Percentiles rank a stretch among this genome's conserved stretches.
Conservation (phyloP, 2,329 filamentous ascomycete genomes). For the Aureobasidium sp. region DNA sequence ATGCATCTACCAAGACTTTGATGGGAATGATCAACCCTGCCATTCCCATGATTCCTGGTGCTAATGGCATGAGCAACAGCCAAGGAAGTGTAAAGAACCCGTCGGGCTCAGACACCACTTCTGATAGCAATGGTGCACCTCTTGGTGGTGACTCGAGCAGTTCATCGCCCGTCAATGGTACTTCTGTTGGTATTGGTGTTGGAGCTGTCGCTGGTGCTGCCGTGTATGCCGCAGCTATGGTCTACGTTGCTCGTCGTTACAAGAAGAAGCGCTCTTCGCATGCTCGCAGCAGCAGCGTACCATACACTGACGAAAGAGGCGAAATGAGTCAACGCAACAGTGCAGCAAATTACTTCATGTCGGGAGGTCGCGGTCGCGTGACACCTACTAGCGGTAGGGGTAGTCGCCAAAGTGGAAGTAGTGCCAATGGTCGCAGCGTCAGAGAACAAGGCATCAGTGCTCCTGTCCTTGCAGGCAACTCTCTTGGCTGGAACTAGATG, state of each 20-base stretch:
- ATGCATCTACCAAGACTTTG: constrained; percentile 59
- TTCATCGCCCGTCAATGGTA: constrained; percentile 52
- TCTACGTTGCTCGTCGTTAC: constrained; percentile 83
- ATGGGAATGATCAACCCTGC: constrained; percentile 76
- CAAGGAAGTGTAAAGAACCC: constrained; percentile 31
- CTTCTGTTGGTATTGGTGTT: constrained; percentile 58
- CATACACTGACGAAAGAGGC: constrained; percentile 54
- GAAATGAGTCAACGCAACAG: constrained; percentile 33
- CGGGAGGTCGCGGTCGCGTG: constrained; percentile 48
- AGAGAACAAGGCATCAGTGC: constrained; percentile 72
- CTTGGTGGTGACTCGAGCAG: constrained; percentile 42
- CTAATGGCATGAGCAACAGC: constrained; percentile 33
- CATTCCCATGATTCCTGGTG: constrained; percentile 57
- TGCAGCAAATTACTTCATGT: constrained; percentile 50
- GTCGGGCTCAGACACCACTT: constrained; percentile 23
- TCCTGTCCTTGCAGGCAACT: constrained; percentile 88
- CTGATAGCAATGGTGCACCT: constrained; percentile 39
- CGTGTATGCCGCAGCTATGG: constrained; percentile 91
- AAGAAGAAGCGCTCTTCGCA: constrained; percentile 60
- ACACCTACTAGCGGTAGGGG: constrained; percentile 30
- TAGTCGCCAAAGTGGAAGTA: constrained; percentile 31
- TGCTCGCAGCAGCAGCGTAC: constrained; percentile 66
- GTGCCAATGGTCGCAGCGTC: constrained; percentile 43
- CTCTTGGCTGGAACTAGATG: constrained; percentile 82
- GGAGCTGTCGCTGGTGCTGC: constrained; percentile 71